phyloP scores from a whole-genome alignment of 1,139 yeast species.

The Candida neerlandica region DNA sequence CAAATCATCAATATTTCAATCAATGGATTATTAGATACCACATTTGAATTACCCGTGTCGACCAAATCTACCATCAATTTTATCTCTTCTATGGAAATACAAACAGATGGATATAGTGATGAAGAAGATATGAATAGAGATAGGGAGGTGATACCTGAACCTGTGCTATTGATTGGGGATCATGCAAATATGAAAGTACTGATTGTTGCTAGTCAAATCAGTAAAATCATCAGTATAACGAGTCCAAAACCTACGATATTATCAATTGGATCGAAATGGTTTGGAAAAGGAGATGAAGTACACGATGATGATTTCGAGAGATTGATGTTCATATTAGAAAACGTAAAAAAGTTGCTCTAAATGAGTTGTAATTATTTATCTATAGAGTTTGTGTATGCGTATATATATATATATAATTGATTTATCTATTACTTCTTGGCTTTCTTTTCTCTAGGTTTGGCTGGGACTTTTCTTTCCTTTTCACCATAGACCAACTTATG shows the following conservation, averaged over 20 bases:
- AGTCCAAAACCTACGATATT: constrained; percentile 39
- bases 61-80: constrained; percentile 33
- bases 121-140: constrained; percentile 13
- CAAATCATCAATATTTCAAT: constrained; percentile 38
- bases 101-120: not conserved
- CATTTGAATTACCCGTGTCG: constrained; percentile 44
- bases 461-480: constrained; percentile 70
- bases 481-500: constrained; percentile 78
- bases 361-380: not conserved
- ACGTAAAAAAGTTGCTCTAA: constrained; percentile 27
- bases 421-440: constrained; percentile 20
- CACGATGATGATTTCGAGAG: constrained; percentile 41
- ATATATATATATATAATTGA: not conserved
- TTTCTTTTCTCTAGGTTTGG: constrained; percentile 51
- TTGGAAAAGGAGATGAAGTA: constrained; percentile 41
- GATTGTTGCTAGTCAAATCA: constrained; percentile 47
- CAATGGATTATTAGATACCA: constrained; percentile 45
- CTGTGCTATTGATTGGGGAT: constrained; percentile 43
- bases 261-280: constrained; percentile 47
- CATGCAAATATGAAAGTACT: constrained; percentile 43
- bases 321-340: constrained; percentile 41
- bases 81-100: constrained; percentile 20
- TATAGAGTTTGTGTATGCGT: not conserved
- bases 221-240: constrained; percentile 31
- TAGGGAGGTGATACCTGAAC: constrained; percentile 31